Percentiles rank a stretch among this genome's conserved stretches.
Evolutionary conservation across 768 basidiomycete species (phyloP).

Genomic region (Pluteus cervinus): DNA sequence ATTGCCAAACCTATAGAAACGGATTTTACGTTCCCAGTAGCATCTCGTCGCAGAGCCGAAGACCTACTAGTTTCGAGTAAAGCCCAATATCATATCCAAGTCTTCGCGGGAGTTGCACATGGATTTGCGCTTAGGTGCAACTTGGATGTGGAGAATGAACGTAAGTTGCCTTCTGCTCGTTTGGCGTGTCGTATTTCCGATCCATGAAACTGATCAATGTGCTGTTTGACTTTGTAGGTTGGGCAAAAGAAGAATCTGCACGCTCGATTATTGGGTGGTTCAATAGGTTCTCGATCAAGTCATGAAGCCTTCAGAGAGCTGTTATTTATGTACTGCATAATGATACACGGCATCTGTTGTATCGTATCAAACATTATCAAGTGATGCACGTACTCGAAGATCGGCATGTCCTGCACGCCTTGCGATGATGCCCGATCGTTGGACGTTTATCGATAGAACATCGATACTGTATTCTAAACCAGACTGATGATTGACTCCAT

Average conservation of each 20-base stretch:
- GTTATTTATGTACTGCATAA: too few species aligned
- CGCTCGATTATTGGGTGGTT: slow-evolving; percentile 47
- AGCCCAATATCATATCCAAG: slow-evolving; percentile 48
- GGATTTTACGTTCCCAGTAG: slow-evolving; percentile 47
- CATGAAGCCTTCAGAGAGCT: too few species aligned
- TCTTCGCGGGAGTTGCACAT: slow-evolving; percentile 45
- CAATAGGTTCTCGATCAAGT: slow-evolving; percentile 29
- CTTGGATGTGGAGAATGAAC: slow-evolving; percentile 30
- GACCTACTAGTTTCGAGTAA: slow-evolving; percentile 47
- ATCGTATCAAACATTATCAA: too few species aligned
- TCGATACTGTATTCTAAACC: too few species aligned
- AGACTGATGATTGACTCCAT: too few species aligned
- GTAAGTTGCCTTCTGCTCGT: slow-evolving; percentile 18
- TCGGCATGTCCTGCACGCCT: too few species aligned
- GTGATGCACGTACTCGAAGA: too few species aligned
- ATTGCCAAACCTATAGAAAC: slow-evolving; percentile 27
- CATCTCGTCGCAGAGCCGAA: slow-evolving; percentile 49
- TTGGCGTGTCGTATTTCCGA: neutral
- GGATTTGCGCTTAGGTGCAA: slow-evolving; percentile 46
- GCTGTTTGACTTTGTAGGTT: slow-evolving; percentile 29
- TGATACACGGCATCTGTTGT: too few species aligned
- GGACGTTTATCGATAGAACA: too few species aligned
- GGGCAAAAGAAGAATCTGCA: slow-evolving; percentile 57
- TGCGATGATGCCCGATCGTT: too few species aligned
- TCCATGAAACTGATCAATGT: neutral